phyloP scores from a whole-genome alignment of 768 basidiomycete genomes.

The Tricholoma furcatifolium region DNA sequence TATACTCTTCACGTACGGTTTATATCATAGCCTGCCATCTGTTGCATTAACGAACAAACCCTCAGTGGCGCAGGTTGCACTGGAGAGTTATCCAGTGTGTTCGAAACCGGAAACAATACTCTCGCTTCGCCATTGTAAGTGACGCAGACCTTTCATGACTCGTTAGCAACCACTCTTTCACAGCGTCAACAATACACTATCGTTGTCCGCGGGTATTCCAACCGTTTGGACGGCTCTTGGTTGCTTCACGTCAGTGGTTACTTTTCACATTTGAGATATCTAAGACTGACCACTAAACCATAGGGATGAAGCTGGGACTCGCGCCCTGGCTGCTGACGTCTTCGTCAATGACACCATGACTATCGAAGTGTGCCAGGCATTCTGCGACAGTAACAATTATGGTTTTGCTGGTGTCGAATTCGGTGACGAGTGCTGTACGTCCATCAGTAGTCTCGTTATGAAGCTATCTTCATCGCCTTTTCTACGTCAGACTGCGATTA shows the following conservation, averaged over 20 bases:
- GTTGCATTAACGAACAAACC: not conserved
- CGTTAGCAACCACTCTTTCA: not conserved
- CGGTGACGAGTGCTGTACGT: conserved; percentile 13
- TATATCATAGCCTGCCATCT: not conserved
- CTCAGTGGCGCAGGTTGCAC: conserved; percentile 2
- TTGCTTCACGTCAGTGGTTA: conserved; percentile 8
- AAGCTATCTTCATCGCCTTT: not conserved
- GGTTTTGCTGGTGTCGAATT: conserved; percentile 14
- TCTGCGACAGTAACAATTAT: conserved; percentile 3
- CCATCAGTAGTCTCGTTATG: not conserved
- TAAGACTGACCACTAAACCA: not conserved
- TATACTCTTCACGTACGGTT: conserved; percentile 3
- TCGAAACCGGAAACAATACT: conserved; percentile 5
- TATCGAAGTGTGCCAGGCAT: conserved; percentile 6
- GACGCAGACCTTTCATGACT: not conserved
- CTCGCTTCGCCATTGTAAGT: conserved; percentile 7
- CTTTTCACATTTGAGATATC: not conserved
- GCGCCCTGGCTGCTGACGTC: conserved; percentile 2
- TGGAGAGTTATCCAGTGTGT: conserved; percentile 1
- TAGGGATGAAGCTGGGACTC: conserved; percentile 11
- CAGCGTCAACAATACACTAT: conserved; percentile 5
- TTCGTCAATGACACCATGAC: conserved; percentile 3
- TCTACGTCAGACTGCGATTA: conserved; percentile 6
- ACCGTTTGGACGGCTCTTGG: conserved; percentile 3
- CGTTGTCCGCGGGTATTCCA: conserved; percentile 3